phyloP scores from a whole-genome alignment of 495 filamentous ascomycete genomes.

The Letharia columbiana region DNA sequence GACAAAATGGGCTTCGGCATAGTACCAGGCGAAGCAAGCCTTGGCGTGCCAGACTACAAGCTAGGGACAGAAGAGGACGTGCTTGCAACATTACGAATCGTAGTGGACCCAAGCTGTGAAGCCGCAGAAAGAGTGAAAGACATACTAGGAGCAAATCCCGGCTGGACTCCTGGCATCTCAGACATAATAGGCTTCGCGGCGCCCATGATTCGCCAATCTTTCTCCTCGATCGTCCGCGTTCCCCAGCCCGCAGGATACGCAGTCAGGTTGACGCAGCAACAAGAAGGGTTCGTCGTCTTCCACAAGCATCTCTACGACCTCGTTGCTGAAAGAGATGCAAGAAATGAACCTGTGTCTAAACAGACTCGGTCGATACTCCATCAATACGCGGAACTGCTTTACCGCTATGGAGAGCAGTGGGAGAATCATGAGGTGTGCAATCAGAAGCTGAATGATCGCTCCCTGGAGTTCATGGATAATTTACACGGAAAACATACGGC shows the following conservation, averaged over 20 bases:
- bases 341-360: not conserved
- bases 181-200: conserved; percentile 19
- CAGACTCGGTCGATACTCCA: conserved; percentile 12
- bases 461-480: conserved; percentile 8
- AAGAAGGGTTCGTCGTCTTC: conserved; percentile 29
- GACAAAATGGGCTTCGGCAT: conserved; percentile 25
- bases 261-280: conserved; percentile 5
- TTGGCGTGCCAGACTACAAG: conserved; percentile 12
- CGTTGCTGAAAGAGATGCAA: conserved; percentile 29
- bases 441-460: not conserved
- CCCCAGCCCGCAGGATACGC: conserved; percentile 6
- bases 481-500: not conserved
- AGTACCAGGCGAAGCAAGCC: conserved; percentile 14
- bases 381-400: conserved; percentile 8
- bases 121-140: conserved; percentile 5
- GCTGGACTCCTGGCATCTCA: conserved; percentile 19
- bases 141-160: conserved; percentile 8
- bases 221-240: conserved; percentile 13
- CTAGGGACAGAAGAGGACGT: conserved; percentile 15
- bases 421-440: conserved; percentile 7
- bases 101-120: conserved; percentile 11
- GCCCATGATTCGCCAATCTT: conserved; percentile 9
- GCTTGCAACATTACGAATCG: conserved; percentile 7
- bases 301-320: conserved; percentile 31
- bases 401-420: conserved; percentile 12